phyloP scores from a whole-genome alignment of 306 rosid species.

The Trifolium repens region DNA sequence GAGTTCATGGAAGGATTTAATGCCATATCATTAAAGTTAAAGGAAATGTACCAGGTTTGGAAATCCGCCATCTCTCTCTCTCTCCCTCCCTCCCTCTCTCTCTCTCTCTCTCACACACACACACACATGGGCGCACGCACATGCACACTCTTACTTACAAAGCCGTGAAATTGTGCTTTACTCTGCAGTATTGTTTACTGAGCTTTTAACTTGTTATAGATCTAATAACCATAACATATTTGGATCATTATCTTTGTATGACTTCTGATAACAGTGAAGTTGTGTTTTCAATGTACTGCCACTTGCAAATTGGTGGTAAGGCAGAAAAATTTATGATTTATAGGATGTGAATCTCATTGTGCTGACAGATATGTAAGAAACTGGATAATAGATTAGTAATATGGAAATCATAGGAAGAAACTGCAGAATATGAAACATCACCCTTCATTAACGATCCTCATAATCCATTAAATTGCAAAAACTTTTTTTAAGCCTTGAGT shows the following conservation, averaged over 20 bases:
- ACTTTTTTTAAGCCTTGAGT: background rate
- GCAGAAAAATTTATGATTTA: too few species aligned
- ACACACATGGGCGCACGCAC: background rate
- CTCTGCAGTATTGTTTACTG: too few species aligned
- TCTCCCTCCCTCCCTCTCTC: background rate
- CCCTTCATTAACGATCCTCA: background rate
- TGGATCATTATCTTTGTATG: constrained; percentile 1
- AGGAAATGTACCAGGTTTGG: constrained; percentile 95
- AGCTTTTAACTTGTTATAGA: too few species aligned
- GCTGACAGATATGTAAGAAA: constrained; percentile 5
- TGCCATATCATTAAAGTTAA: constrained; percentile 86
- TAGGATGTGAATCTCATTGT: constrained; percentile 9
- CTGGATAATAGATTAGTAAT: background rate
- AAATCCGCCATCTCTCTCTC: constrained; percentile 9
- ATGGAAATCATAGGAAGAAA: background rate
- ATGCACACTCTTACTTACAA: background rate
- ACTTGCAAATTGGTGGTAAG: background rate
- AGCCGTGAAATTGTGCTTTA: background rate
- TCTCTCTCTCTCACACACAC: background rate
- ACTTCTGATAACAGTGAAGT: background rate
- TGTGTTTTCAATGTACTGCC: background rate
- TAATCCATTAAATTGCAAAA: background rate
- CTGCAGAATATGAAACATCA: background rate
- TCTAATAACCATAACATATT: background rate
- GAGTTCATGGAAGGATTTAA: constrained; percentile 98